Evolutionary conservation across 78 protist species (phyloP).

Genomic region (Guillardia theta): DNA sequence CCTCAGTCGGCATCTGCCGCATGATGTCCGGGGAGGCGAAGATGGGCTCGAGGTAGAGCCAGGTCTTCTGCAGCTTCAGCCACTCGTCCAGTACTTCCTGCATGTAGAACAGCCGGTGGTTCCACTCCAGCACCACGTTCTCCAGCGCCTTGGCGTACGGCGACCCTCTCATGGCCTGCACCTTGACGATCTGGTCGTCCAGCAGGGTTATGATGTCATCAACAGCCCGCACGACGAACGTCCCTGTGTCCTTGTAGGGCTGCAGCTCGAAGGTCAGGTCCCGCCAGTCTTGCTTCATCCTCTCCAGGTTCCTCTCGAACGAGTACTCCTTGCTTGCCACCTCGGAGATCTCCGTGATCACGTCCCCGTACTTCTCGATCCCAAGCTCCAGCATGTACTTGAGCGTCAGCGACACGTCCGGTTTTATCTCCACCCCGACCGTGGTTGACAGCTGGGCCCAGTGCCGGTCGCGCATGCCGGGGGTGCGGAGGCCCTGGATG

Average conservation of each 20-base stretch:
- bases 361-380: neutral
- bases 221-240: constrained; percentile 48
- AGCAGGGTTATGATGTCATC: constrained; percentile 54
- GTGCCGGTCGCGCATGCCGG: constrained; percentile 83
- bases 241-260: constrained; percentile 56
- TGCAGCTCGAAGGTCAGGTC: neutral
- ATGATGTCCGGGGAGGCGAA: constrained; percentile 76
- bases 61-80: constrained; percentile 69
- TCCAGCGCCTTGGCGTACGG: constrained; percentile 70
- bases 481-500: constrained; percentile 59
- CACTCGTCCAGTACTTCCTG: constrained; percentile 74
- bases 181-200: constrained; percentile 59
- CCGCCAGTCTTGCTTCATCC: constrained; percentile 75
- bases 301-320: constrained; percentile 69
- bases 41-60: constrained; percentile 87
- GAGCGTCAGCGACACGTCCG: constrained; percentile 7
- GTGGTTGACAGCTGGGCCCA: constrained; percentile 68
- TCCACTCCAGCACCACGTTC: neutral
- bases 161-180: constrained; percentile 68
- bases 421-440: constrained; percentile 1
- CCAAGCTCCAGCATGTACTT: neutral
- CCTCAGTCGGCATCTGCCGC: constrained; percentile 70
- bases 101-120: neutral
- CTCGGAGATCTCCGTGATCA: constrained; percentile 1
- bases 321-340: constrained; percentile 68